Evolutionary conservation across 2,329 filamentous ascomycete species (phyloP), one percentile per base, ranked within the genome.

Genomic region (Chaetomiaceae sp.): DNA sequence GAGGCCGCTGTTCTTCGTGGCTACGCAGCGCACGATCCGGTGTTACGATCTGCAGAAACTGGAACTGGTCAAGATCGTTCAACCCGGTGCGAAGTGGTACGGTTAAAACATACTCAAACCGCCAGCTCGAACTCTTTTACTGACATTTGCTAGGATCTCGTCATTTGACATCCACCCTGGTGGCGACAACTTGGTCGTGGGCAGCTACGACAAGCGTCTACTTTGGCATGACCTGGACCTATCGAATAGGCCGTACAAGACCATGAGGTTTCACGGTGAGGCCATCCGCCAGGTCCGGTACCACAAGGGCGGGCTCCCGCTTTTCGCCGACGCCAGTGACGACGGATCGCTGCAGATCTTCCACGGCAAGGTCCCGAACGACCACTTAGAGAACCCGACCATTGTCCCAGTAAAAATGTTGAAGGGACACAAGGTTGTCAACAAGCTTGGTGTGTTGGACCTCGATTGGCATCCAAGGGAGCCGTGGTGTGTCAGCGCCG

Each of bases 221-320:
- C 78, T 99, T 29, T 99, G 94, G 94, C 94, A 97, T 73, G 94
- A 99, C 72, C 79, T 97, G 49, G 94, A 99, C 62, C 82, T 99
- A 32, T 94, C 89, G 1, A 85, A 81, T 58, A 84, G 89, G 45
- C 94, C 94, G 0, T 97, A 95, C 77, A 96, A 96, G 77, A 97
- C 92, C 1, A 85, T 99, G 73, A 83, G 94, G 46, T 99, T 97
- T 75, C 94, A 99, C 73, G 75, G 82, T 56, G 89, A 95, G 71
- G 94, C 94, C 41, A 95, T 99, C 64, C 83, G 95, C 43, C 84
- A 86, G 11, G 94, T 96, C 51, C 85, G 83, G 62, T 99, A 88
- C 72, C 95, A 99, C 71, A 84, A 85, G 53, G 83, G 84, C 55
- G 78, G 80, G 8, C 81, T 79, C 37, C 91, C 94, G 16, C 78